phyloP scores from a whole-genome alignment of 148 eudicot genomes.

The Cornus controversa region DNA sequence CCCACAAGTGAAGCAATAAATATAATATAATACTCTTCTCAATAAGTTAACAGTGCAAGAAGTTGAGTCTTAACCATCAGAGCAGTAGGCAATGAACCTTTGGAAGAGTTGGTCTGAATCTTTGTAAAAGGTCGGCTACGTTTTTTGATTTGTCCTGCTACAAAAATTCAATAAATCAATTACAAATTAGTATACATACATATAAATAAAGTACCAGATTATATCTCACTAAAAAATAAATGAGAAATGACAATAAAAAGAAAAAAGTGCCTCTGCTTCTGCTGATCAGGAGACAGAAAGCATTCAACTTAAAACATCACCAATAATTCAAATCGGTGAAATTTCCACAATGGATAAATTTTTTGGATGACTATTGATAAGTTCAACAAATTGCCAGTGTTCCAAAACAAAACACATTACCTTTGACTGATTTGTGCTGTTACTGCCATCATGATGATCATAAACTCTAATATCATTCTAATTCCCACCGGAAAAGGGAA shows the following conservation, averaged over 20 bases:
- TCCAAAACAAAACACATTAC: conserved; percentile 19
- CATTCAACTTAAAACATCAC: not conserved
- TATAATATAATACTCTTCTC: not conserved
- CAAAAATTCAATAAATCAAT: conserved; percentile 14
- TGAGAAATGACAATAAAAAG: too few species aligned
- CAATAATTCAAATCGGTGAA: not conserved
- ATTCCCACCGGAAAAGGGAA: not conserved
- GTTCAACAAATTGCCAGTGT: not conserved
- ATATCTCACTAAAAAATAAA: not conserved
- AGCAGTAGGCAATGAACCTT: conserved; percentile 62
- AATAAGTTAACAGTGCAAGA: conserved; percentile 28
- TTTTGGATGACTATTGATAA: not conserved
- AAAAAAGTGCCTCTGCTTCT: too few species aligned
- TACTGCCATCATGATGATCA: conserved; percentile 22
- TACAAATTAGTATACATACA: conserved; percentile 6
- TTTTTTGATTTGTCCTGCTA: conserved; percentile 53
- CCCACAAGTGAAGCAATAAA: not conserved
- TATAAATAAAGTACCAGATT: not conserved
- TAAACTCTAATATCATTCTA: conserved; percentile 33
- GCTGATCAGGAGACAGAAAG: not conserved
- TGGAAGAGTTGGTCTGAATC: conserved; percentile 50
- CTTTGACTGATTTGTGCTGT: conserved; percentile 30
- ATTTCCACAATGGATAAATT: not conserved
- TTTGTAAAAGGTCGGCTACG: conserved; percentile 44
- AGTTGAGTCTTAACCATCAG: conserved; percentile 46